Base-by-base conservation (phyloP, 2,329 filamentous ascomycete species). In the Gyromitra esculenta region DNA sequence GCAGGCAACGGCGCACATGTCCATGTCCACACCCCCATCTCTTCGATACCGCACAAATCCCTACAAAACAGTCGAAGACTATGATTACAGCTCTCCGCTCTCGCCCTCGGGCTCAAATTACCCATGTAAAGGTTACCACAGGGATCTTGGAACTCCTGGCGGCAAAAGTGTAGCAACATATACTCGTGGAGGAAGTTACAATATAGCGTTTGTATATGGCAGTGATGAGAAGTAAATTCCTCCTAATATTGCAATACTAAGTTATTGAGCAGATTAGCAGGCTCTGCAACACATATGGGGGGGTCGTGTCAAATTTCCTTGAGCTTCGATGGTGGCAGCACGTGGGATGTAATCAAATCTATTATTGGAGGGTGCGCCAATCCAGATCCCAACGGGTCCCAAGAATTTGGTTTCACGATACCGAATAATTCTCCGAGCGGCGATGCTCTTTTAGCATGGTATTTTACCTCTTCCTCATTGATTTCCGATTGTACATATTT, bases 271-370 rank as follows among this genome's bases (percentile, higher is more conserved):
- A 77, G 75, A 0, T 92, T 97, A 83, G 85, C 84, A 0, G 94
- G 94, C 50, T 85, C 86, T 60, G 93, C 94, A 2, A 89, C 90
- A 0, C 96, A 99, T 80, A 93, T 94, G 13, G 96, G 96, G 64
- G 96, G 96, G 0, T 96, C 92, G 0, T 99, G 96, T 85, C 96
- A 99, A 81, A 84, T 98, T 70, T 91, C 91, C 6, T 85, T 99
- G 80, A 96, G 94, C 0, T 93, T 91, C n/a, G 95, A 97, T 80
- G 85, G 88, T 79, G 84, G 88, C 78, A 91, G 89, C 0, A 87
- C 88, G 35, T 99, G 91, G 90, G 93, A 94, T 83, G 94, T 97
- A 77, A 94, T 99, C 83, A 90, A 96, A 82, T 94, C 91, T 0
- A 92, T 94, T 35, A 88, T 94, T 74, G 95, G 95, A 45, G 94